Base-by-base conservation (phyloP, 768 basidiomycete species). In the Boletus bicolor region DNA sequence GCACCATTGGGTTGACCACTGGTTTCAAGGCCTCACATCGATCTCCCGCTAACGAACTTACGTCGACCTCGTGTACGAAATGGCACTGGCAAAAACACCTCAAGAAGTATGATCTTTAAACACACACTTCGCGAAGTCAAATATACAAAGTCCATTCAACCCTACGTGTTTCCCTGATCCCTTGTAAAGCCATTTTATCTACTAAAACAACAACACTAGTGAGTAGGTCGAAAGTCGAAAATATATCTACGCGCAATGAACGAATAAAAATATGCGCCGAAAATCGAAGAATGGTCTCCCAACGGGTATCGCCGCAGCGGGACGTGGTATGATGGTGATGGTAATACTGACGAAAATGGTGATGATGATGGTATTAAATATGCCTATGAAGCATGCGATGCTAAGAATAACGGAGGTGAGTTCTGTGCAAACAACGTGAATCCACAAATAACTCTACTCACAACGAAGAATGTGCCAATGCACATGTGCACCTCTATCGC, bases 151-250 rank as follows among this genome's bases (percentile, higher is more conserved):
- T 43, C 28, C 49, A 62, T 58, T 51, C n/a, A 17, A 28, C 19
- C 11, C 14, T 34, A 54, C 28, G 45, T 26, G 17, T 37, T 26
- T 43, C 44, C 52, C 49, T n/a, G 15, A 35, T 57, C 35, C 51
- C 39, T 26, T 32, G 11, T 26, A 51, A 59, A 51, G 8, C 43
- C 48, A 51, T 8, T 1, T 7, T 50, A 52, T 14, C 44, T 62
- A 64, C 58, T 60, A 59, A 68, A 56, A 69, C 57, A 64, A 62
- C 54, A 64, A 21, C 4, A 49, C 36, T 51, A 24, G 21, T 24
- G 21, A 24, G 21, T 24, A 63, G 50, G 12, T 48, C 26, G 58
- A 64, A 67, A n/a, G 50, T 58, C 65, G 67, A 68, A 68, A 39
- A 3, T 59, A 59, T 50, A 36, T 19, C 19, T 56, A 51, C 58